Conservation (phyloP, 2,329 filamentous ascomycete species). For the Ceratocystis cubensis region DNA sequence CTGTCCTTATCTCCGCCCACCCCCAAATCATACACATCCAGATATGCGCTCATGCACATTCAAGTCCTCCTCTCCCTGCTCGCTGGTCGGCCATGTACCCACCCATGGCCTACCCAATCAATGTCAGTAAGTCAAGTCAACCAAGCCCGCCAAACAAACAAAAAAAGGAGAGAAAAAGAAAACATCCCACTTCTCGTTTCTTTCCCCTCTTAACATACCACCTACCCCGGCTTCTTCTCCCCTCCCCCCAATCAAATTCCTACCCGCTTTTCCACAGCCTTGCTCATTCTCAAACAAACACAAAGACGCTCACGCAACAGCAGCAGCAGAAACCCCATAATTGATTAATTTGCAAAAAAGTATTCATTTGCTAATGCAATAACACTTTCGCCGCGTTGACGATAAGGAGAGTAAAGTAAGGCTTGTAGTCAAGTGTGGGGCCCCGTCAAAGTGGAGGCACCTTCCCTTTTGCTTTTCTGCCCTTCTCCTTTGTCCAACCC, state of each 20-base stretch:
- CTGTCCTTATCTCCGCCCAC: too few relatives aligned
- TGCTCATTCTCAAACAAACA: neutral
- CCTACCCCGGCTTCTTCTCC: neutral
- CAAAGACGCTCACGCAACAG: too few relatives aligned
- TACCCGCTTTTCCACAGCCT: neutral
- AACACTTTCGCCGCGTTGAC: neutral
- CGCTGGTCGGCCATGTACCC: too few relatives aligned
- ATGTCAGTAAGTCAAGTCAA: neutral
- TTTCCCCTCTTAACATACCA: too few relatives aligned
- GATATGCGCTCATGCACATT: too few relatives aligned
- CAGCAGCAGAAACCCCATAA: too few relatives aligned
- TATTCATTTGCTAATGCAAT: neutral
- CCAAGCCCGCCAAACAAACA: neutral
- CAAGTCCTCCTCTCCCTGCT: too few relatives aligned
- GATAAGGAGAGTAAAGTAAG: neutral
- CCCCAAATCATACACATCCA: too few relatives aligned
- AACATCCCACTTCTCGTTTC: slow-evolving; percentile 4
- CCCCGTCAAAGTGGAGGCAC: neutral
- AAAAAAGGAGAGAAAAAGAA: slow-evolving; percentile 11
- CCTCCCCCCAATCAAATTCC: neutral
- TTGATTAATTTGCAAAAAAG: too few relatives aligned
- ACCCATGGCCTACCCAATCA: neutral
- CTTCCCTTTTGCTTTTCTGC: too few relatives aligned
- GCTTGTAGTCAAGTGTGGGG: neutral
- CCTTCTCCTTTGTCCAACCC: too few relatives aligned